These are phyloP conservation scores for Sugiyamaella mastotermitis DNA, from an alignment of 805 yeast species.

Conservation along the genomic window DNA sequence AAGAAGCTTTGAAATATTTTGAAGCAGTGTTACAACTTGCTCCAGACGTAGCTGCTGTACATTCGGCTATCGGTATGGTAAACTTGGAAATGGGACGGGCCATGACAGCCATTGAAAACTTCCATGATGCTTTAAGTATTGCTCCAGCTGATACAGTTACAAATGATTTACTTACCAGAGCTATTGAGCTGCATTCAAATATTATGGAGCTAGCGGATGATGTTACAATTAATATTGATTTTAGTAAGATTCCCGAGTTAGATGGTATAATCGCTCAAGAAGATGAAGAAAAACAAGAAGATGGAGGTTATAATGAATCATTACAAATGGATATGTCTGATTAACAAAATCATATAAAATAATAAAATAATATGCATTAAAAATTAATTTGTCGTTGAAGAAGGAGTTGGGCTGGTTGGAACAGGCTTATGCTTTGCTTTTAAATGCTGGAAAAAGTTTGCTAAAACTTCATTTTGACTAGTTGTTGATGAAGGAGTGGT, in stretches of 20 bases:
- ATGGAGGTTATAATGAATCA: not conserved
- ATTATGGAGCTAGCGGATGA: not conserved
- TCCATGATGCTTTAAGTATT: conserved; percentile 78
- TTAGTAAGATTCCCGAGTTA: not conserved
- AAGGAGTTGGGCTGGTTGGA: too few species aligned
- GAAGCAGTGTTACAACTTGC: conserved; percentile 66
- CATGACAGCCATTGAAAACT: conserved; percentile 61
- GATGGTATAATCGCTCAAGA: not conserved
- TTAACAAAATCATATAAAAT: too few species aligned
- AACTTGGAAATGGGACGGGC: conserved; percentile 62
- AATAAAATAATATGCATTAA: too few species aligned
- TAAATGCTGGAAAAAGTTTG: conserved; percentile 23
- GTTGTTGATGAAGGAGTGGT: conserved; percentile 13
- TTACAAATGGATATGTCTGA: too few species aligned
- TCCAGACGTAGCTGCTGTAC: conserved; percentile 65
- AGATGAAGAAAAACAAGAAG: not conserved
- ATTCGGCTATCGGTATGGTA: conserved; percentile 80
- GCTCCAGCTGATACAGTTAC: conserved; percentile 81
- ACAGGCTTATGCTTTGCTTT: conserved; percentile 11
- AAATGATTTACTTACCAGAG: conserved; percentile 70
- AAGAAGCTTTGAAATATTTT: conserved; percentile 69
- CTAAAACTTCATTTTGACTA: conserved; percentile 21
- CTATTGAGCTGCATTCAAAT: conserved; percentile 30
- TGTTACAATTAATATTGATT: not conserved
- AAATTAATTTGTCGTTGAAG: too few species aligned